Percentiles rank a stretch among this genome's conserved stretches.
Conservation (phyloP, 1,284 basidiomycete genomes). For the Cutaneotrichosporon daszewskae region DNA sequence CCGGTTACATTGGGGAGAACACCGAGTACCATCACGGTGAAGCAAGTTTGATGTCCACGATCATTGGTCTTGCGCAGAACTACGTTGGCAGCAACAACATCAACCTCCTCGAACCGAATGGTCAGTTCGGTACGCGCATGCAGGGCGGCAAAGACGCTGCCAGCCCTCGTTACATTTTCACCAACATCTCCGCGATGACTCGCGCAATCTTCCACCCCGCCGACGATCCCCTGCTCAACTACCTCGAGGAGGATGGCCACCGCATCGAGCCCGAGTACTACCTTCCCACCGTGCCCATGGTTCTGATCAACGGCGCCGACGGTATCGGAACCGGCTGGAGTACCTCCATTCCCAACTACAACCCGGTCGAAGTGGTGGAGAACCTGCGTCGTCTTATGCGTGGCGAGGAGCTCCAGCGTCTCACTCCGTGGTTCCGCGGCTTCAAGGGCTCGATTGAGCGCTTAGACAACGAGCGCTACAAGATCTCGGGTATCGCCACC, state of each 20-base stretch:
- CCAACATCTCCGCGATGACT: conserved; percentile 71
- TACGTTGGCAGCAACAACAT: conserved; percentile 96
- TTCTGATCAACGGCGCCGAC: conserved; percentile 90
- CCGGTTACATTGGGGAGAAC: conserved; percentile 90
- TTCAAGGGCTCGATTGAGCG: conserved; percentile 79
- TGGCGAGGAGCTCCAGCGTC: conserved; percentile 73
- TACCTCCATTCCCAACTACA: conserved; percentile 87
- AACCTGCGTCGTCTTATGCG: conserved; percentile 85
- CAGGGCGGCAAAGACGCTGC: conserved; percentile 93
- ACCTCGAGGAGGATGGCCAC: conserved; percentile 81
- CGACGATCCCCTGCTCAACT: conserved; percentile 80
- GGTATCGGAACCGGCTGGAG: conserved; percentile 99
- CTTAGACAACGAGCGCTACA: conserved; percentile 77
- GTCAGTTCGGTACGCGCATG: conserved; percentile 90
- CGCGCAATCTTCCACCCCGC: conserved; percentile 72
- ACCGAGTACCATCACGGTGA: conserved; percentile 98
- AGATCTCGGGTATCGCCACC: conserved; percentile 66
- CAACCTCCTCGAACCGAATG: conserved; percentile 81
- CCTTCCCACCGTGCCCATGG: conserved; percentile 80
- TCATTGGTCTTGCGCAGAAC: conserved; percentile 89
- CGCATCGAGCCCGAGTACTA: conserved; percentile 94
- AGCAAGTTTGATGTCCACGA: conserved; percentile 75
- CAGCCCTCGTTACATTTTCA: conserved; percentile 95
- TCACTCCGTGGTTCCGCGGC: conserved; percentile 97
- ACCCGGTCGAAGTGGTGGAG: conserved; percentile 81